These are phyloP conservation scores for Arctium lappa DNA, from an alignment of 129 eudicot genomes.

Conservation along the genomic window DNA sequence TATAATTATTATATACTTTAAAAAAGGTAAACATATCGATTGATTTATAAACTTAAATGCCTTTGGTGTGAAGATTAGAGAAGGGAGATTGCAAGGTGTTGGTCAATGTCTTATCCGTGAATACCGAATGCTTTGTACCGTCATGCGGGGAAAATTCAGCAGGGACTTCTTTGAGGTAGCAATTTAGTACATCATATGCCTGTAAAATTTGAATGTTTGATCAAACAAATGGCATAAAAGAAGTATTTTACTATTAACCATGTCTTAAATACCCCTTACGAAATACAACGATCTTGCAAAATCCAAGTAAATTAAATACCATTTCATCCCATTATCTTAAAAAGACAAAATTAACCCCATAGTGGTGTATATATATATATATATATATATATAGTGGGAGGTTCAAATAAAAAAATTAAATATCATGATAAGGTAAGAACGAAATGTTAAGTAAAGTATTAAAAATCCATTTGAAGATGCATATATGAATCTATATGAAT, in stretches of 20 bases:
- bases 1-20: no score
- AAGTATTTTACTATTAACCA: slow-evolving; percentile 1
- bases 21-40: background rate
- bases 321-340: no score
- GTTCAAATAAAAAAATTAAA: no score
- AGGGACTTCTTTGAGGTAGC: slow-evolving; percentile 78
- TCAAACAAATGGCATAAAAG: background rate
- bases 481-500: no score
- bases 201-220: background rate
- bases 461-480: no score
- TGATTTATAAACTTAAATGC: background rate
- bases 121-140: slow-evolving; percentile 78
- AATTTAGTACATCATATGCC: background rate
- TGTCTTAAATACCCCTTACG: background rate
- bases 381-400: no score
- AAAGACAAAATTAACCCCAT: no score
- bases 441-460: no score
- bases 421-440: no score
- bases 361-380: no score
- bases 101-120: slow-evolving; percentile 88
- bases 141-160: slow-evolving; percentile 72
- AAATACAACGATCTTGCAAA: background rate
- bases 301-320: background rate
- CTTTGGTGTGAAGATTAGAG: slow-evolving; percentile 59
- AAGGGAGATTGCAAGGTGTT: slow-evolving; percentile 93